Conservation (phyloP, 2,329 filamentous ascomycete genomes). For the Colletotrichum sojae region DNA sequence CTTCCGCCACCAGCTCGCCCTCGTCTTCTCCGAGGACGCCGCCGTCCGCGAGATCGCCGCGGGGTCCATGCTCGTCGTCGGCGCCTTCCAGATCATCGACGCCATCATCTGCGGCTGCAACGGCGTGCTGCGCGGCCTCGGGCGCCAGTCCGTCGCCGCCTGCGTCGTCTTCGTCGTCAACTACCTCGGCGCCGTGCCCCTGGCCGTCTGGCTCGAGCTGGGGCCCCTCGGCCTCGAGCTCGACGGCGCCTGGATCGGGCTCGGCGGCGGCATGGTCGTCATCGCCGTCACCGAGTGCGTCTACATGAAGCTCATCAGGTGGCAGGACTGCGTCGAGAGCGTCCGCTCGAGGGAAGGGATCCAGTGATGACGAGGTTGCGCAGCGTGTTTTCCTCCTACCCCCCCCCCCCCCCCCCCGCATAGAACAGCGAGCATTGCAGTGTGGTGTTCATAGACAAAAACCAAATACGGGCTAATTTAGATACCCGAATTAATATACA, state of each 20-base stretch:
- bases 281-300: conserved; percentile 49
- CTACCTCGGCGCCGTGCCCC: conserved; percentile 55
- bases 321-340: conserved; percentile 51
- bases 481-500: too few relatives aligned
- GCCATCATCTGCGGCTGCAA: conserved; percentile 53
- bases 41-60: conserved; percentile 48
- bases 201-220: conserved; percentile 56
- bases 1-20: conserved; percentile 48
- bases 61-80: conserved; percentile 50
- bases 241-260: conserved; percentile 53
- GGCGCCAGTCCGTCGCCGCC: conserved; percentile 54
- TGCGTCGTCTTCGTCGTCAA: conserved; percentile 54
- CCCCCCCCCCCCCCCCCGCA: too few relatives aligned
- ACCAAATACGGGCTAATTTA: too few relatives aligned
- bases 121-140: conserved; percentile 56
- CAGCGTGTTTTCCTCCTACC: background rate
- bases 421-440: conserved; percentile 7
- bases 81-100: conserved; percentile 53
- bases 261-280: conserved; percentile 51
- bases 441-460: conserved; percentile 4
- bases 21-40: conserved; percentile 51
- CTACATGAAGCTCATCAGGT: conserved; percentile 49
- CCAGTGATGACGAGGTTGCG: background rate
- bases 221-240: conserved; percentile 49
- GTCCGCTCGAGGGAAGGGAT: conserved; percentile 47